These are phyloP conservation scores for Ophiostoma pallidulum DNA, from an alignment of 2,329 filamentous ascomycete species.

Conservation along the genomic window DNA sequence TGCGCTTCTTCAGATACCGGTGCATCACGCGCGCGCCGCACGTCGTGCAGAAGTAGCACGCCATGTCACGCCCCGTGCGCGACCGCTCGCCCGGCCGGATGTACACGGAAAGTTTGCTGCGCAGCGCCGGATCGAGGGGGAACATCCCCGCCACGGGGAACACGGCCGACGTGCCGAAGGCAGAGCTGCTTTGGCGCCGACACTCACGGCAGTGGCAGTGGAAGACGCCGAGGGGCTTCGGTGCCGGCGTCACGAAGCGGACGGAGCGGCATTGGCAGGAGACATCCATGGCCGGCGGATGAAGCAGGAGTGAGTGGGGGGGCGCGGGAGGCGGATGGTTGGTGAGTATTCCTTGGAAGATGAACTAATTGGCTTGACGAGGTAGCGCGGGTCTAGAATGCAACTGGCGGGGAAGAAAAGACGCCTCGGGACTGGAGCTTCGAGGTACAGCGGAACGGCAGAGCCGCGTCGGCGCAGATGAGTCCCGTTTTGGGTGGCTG, in stretches of 20 bases:
- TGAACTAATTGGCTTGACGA: too few relatives aligned
- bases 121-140: slow-evolving; percentile 7
- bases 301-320: not conserved
- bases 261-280: slow-evolving; percentile 57
- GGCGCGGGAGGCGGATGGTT: too few relatives aligned
- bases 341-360: too few relatives aligned
- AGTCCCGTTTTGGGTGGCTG: too few relatives aligned
- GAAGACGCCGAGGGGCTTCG: slow-evolving; percentile 53
- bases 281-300: slow-evolving; percentile 38
- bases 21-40: slow-evolving; percentile 40
- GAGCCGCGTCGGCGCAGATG: too few relatives aligned
- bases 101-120: slow-evolving; percentile 6
- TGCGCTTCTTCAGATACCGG: slow-evolving; percentile 21
- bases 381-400: too few relatives aligned
- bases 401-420: too few relatives aligned
- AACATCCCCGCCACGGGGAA: slow-evolving; percentile 11
- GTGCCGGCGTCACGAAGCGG: slow-evolving; percentile 50
- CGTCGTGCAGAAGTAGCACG: slow-evolving; percentile 22
- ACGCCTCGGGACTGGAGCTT: too few relatives aligned
- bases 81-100: slow-evolving; percentile 6
- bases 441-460: too few relatives aligned
- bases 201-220: slow-evolving; percentile 64
- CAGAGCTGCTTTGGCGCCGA: slow-evolving; percentile 51
- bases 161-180: slow-evolving; percentile 16
- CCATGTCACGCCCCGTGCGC: slow-evolving; percentile 12